Conservation (phyloP, 495 filamentous ascomycete species). For the Xylaria cubensis region DNA sequence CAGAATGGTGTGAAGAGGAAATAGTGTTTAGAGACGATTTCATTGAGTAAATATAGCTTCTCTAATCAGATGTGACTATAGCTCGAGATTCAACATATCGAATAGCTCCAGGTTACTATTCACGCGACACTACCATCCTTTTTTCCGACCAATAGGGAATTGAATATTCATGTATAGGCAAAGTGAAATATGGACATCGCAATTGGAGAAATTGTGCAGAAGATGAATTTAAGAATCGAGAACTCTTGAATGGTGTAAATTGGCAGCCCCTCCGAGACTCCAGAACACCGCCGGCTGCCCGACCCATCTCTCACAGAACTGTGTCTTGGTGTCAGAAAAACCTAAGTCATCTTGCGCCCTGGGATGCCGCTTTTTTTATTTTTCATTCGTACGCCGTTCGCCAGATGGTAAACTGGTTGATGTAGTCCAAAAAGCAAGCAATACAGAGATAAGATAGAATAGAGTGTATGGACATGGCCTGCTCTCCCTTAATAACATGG, state of each 20-base stretch:
- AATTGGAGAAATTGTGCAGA: constrained; percentile 26
- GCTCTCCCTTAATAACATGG: constrained; percentile 17
- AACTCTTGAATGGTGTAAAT: constrained; percentile 26
- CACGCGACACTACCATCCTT: constrained; percentile 8
- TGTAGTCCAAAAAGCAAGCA: constrained; percentile 39
- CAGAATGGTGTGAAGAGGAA: neutral
- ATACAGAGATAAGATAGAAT: constrained; percentile 33
- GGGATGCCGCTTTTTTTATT: constrained; percentile 43
- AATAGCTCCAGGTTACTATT: constrained; percentile 13
- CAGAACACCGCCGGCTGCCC: constrained; percentile 41
- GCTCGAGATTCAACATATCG: constrained; percentile 22
- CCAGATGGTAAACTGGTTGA: constrained; percentile 42
- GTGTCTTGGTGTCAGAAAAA: constrained; percentile 40
- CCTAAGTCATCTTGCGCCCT: constrained; percentile 42
- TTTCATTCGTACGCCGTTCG: constrained; percentile 47
- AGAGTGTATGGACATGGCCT: constrained; percentile 37
- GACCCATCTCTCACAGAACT: constrained; percentile 40
- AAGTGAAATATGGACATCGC: constrained; percentile 28
- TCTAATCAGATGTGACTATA: constrained; percentile 24
- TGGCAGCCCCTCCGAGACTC: constrained; percentile 36
- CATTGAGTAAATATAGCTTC: constrained; percentile 23
- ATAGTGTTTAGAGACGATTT: constrained; percentile 2
- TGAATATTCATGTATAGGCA: constrained; percentile 25
- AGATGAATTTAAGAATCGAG: constrained; percentile 24
- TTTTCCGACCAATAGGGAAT: constrained; percentile 22